phyloP scores from a whole-genome alignment of 805 yeast genomes.

The Wickerhamiella occidentalis region DNA sequence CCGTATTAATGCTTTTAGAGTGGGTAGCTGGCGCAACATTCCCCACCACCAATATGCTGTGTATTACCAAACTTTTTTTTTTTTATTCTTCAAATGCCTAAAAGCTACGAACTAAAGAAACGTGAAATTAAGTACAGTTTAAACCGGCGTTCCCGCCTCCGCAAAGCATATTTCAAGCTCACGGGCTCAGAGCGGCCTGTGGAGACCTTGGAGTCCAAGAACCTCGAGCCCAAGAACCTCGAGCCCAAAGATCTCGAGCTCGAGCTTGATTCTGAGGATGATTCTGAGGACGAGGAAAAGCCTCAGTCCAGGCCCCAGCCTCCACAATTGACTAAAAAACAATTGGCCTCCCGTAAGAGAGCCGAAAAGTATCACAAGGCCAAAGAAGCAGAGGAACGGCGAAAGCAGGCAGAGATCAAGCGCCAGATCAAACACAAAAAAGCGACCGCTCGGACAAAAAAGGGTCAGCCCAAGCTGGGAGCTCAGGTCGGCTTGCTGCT shows the following conservation, averaged over 20 bases:
- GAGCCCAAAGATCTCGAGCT: too few relatives aligned
- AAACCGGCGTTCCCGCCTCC: conserved; percentile 65
- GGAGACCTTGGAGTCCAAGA: conserved; percentile 21
- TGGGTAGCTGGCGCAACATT: neutral
- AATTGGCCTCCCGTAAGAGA: conserved; percentile 35
- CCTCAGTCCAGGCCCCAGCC: conserved; percentile 8
- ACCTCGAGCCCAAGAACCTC: neutral
- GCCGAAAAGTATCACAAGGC: conserved; percentile 26
- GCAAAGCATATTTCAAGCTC: conserved; percentile 69
- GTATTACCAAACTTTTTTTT: neutral
- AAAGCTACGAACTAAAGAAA: conserved; percentile 26
- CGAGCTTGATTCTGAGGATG: conserved; percentile 15
- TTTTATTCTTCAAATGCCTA: conserved; percentile 7
- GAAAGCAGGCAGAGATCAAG: conserved; percentile 28
- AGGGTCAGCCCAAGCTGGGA: conserved; percentile 87
- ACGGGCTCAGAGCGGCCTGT: conserved; percentile 46
- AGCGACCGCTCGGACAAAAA: conserved; percentile 43
- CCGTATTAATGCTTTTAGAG: neutral
- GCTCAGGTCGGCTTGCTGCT: conserved; percentile 70
- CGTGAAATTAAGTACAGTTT: conserved; percentile 67
- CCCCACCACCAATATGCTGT: neutral
- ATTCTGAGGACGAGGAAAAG: conserved; percentile 10
- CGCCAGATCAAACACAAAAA: conserved; percentile 35
- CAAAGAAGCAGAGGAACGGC: conserved; percentile 33
- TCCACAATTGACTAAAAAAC: conserved; percentile 27